Evolutionary conservation across 768 basidiomycete species (phyloP), one percentile per base, ranked within the genome.

Genomic region (Leccinum variicolor): DNA sequence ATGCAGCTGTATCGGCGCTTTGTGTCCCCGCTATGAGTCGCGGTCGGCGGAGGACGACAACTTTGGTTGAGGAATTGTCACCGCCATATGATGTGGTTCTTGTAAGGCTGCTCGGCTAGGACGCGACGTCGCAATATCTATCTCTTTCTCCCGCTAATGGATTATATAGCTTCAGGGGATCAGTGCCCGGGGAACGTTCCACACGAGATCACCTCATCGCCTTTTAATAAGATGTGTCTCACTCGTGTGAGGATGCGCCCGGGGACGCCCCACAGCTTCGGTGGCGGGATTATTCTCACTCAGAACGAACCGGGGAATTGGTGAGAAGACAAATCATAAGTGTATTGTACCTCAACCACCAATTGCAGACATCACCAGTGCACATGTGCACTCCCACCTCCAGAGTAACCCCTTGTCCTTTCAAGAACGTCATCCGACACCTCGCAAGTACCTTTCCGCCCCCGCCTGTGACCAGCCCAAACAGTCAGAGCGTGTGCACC

Each of bases 361-460:
- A 64, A 99, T 94, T 47, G 97, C 95, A 33, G 90, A 82, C 59
- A 98, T 82, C 21, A 98, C 92, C 54, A 99, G 82, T 63, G 86
- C 81, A 66, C 92, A 94, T 6, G 86, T 91, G 62, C 84, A 85
- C 69, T 90, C 84, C 75, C 43, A 99, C 76, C 76, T 98, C 95
- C 57, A 99, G 76, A 31, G 94, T 95, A 17, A 99, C 97, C 9
- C 97, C 97, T 63, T 88, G 80, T 15, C 92, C 94, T 59, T 86
- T 78, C 48, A 90, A 86, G 74, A 84, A 98, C 11, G 96, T 98
- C 97, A 98, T 99, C 60, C 96, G 83, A 76, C 90, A 92, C 60
- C 94, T 85, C 21, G 86, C 94, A 55, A 99, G 81, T 29, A 97
- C 91, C 77, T 98, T 98, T 17, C 94, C 95, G 25, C 91, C 94